Conservation (phyloP, 257 asterid genomes). For the Mitragyna speciosa region DNA sequence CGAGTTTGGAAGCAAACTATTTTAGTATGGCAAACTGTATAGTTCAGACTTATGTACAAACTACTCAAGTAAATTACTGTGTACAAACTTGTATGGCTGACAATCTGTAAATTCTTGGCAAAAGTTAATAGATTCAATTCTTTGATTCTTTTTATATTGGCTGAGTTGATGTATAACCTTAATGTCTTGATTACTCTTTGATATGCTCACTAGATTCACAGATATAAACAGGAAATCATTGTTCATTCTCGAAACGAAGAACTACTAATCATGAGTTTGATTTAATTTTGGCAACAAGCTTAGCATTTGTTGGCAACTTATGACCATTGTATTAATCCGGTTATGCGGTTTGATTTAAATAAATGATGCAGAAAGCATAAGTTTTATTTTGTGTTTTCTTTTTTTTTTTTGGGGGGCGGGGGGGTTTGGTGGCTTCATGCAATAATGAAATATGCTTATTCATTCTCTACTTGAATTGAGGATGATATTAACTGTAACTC, state of each 20-base stretch:
- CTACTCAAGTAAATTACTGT: neutral
- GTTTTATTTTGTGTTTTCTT: too few species aligned
- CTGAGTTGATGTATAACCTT: neutral
- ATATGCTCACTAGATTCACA: neutral
- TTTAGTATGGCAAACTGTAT: slow-evolving; percentile 12
- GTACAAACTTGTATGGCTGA: neutral
- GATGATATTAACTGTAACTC: neutral
- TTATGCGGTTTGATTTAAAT: too few species aligned
- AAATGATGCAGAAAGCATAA: too few species aligned
- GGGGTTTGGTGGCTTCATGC: too few species aligned
- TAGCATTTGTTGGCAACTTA: too few species aligned
- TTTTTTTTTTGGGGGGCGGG: too few species aligned
- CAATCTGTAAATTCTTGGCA: neutral
- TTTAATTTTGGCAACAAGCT: too few species aligned
- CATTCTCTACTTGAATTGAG: neutral
- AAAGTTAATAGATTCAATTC: neutral
- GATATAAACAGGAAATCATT: neutral
- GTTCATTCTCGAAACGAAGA: neutral
- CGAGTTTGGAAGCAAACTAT: slow-evolving; percentile 73
- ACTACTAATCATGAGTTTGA: too few species aligned
- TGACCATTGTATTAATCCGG: too few species aligned
- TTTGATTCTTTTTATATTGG: neutral
- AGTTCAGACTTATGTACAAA: neutral
- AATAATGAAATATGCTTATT: too few species aligned
- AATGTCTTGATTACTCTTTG: too few species aligned